A percentile compares a stretch with the other conserved stretches of the same genome.
These are phyloP conservation scores for Thymus mandschuricus DNA, from an alignment of 257 asterid species.

Conservation along the genomic window DNA sequence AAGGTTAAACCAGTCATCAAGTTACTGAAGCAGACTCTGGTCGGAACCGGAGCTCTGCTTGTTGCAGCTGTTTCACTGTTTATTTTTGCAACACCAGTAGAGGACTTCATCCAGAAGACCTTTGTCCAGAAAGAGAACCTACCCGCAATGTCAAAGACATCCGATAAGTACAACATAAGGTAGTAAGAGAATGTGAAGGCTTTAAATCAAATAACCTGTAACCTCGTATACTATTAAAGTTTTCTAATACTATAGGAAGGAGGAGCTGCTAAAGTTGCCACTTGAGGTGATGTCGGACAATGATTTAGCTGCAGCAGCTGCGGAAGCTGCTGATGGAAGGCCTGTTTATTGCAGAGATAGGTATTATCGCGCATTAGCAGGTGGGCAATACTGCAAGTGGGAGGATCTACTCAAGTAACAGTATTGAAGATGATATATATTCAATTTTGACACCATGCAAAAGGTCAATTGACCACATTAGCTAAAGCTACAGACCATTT, in stretches of 20 bases:
- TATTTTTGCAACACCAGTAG: constrained; percentile 78
- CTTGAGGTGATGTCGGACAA: constrained; percentile 67
- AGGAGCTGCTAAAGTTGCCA: constrained; percentile 80
- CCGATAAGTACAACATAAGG: constrained; percentile 60
- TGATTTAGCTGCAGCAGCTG: constrained; percentile 88
- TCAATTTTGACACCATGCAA: constrained; percentile 32
- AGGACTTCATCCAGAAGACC: constrained; percentile 58
- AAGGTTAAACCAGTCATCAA: constrained; percentile 90
- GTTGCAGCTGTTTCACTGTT: constrained; percentile 72
- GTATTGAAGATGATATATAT: constrained; percentile 2
- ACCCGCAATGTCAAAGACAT: constrained; percentile 53
- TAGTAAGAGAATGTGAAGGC: constrained; percentile 30
- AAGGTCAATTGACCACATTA: constrained; percentile 23
- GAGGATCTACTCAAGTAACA: constrained; percentile 60
- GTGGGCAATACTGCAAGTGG: constrained; percentile 75
- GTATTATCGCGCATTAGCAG: constrained; percentile 79
- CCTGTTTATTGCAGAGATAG: constrained; percentile 79
- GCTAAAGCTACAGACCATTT: constrained; percentile 17
- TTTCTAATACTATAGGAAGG: constrained; percentile 52
- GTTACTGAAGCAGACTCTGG: constrained; percentile 87
- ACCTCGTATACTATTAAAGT: constrained; percentile 5
- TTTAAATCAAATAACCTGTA: not conserved
- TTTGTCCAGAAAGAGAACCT: constrained; percentile 43
- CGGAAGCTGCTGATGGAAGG: constrained; percentile 79
- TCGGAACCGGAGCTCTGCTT: constrained; percentile 81